Evolutionary conservation across 257 asterid species (phyloP).

Genomic region (Petunia axillaris): DNA sequence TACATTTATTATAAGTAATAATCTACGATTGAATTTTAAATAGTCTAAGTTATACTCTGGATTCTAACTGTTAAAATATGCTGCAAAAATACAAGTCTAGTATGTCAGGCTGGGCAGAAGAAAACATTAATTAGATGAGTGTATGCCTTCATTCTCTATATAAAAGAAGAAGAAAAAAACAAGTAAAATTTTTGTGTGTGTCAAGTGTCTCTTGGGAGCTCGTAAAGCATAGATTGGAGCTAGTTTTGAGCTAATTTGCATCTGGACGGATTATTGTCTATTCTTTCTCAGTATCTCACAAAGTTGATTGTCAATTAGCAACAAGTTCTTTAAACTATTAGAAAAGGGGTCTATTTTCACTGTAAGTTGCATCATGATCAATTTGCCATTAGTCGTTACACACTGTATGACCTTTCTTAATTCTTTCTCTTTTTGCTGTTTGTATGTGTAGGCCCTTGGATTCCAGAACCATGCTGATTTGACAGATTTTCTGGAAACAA

Average conservation of each 20-base stretch:
- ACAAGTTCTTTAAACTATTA: background rate
- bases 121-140: background rate
- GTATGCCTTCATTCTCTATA: background rate
- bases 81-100: background rate
- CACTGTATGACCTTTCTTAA: background rate
- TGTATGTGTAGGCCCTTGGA: background rate
- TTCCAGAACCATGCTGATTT: constrained; percentile 20
- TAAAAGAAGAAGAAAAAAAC: background rate
- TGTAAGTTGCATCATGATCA: background rate
- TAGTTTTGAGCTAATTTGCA: background rate
- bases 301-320: background rate
- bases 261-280: background rate
- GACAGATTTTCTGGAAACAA: background rate
- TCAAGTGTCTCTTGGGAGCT: constrained; percentile 3
- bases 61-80: no score
- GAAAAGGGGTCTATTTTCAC: constrained; percentile 12
- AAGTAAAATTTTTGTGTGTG: background rate
- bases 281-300: background rate
- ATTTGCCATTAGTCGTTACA: background rate
- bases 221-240: background rate
- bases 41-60: no score
- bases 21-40: no score
- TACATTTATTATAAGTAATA: no score
- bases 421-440: background rate
- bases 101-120: background rate